Evolutionary conservation across 371 early-diverging fungal genomes (phyloP).

Genomic region (Mucor saturninus): DNA sequence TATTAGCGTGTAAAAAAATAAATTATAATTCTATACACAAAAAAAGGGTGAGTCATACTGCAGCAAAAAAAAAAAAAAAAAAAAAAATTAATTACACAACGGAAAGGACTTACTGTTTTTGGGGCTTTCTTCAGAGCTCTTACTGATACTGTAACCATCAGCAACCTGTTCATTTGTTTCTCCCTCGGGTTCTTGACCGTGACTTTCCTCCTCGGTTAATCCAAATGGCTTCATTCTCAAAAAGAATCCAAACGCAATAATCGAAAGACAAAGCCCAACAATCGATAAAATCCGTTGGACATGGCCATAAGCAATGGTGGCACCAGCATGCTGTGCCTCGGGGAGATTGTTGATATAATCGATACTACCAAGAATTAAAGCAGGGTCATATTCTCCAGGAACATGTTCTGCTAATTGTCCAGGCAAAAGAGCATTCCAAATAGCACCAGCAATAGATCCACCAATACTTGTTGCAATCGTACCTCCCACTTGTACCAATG

Average conservation of each 20-base stretch:
- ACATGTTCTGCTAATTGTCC: constrained; percentile 32
- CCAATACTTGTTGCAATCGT: constrained; percentile 42
- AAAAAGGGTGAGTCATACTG: neutral
- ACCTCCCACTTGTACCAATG: constrained; percentile 41
- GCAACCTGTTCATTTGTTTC: constrained; percentile 7
- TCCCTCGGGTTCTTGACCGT: neutral
- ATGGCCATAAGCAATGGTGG: constrained; percentile 34
- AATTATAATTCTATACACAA: neutral
- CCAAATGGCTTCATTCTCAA: constrained; percentile 42
- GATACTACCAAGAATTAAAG: constrained; percentile 32
- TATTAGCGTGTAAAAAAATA: too few relatives aligned
- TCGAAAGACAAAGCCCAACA: constrained; percentile 32
- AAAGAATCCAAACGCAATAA: constrained; percentile 33
- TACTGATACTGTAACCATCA: constrained; percentile 6
- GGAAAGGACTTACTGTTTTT: neutral
- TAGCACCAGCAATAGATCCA: constrained; percentile 41
- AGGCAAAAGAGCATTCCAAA: constrained; percentile 49
- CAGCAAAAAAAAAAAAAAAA: neutral
- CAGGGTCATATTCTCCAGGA: constrained; percentile 41
- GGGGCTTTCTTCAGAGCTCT: neutral
- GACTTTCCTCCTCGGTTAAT: constrained; percentile 23
- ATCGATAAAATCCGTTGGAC: constrained; percentile 39
- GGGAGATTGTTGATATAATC: constrained; percentile 31
- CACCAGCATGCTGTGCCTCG: constrained; percentile 35
- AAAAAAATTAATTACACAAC: neutral